Base-by-base conservation (phyloP, 495 filamentous ascomycete species). In the Acidomyces sp. region DNA sequence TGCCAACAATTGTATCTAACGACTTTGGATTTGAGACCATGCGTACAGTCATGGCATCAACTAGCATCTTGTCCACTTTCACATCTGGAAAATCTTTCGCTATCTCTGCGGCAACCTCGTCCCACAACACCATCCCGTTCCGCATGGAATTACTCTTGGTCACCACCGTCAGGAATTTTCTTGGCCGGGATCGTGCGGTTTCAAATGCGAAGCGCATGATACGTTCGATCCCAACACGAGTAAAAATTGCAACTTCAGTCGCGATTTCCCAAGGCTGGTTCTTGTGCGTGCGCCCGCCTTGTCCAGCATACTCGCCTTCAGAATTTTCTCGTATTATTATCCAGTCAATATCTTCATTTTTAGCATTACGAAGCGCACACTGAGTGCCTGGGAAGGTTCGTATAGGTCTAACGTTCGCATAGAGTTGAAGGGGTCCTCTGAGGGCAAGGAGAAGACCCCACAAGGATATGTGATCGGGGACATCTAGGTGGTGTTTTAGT, bases 71-170 rank as follows among this genome's bases (percentile, higher is more conserved):
- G 35, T 63, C 61, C 9, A 31, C 47, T 43, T 55, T 54, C 1
- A 61, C 48, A 13, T 57, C 59, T 24, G 49, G 45, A 49, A 56
- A 63, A 25, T 61, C 59, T 39, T 55, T 54, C 10, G 45, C 51
- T 2, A 62, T 50, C 20, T 63, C 44, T 23, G 55, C 41, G 37
- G 59, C 62, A 4, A 63, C 42, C 21, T 45, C 48, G 46, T 63
- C 61, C 61, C 61, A 63, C 26, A 63, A 42, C 43, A 63, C 60
- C 58, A 63, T 62, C 11, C 60, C 60, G 35, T 63, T 57, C 17
- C 60, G 22, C 44, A 62, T 58, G 19, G 60, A 58, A 46, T 63
- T 63, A 29, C 45, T 52, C 52, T 63, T 63, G 13, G 61, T 63
- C 38, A 63, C 61, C 59, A 63, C 59, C 0, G 61, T 63, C 44